Evolutionary conservation across 1,139 yeast genomes (phyloP).

Genomic region (Debaryomycetaceae sp.): DNA sequence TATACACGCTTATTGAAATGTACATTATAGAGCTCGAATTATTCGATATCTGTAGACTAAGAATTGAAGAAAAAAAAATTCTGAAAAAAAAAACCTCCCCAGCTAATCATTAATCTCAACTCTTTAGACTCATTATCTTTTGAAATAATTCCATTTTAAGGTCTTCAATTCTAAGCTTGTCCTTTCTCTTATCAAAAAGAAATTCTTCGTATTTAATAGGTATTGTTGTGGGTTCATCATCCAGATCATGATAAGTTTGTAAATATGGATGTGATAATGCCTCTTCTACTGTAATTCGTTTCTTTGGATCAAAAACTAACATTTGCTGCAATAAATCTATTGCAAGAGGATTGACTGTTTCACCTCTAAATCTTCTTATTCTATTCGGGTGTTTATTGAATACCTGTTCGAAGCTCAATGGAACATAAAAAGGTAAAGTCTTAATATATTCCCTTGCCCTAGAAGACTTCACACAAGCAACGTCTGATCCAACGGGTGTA

Average conservation of each 20-base stretch:
- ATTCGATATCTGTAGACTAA: too few relatives aligned
- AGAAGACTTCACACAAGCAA: constrained; percentile 52
- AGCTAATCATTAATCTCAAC: too few relatives aligned
- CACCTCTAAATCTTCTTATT: constrained; percentile 12
- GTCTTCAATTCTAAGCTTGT: constrained; percentile 65
- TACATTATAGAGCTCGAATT: too few relatives aligned
- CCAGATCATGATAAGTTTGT: constrained; percentile 72
- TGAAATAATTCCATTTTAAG: constrained; percentile 67
- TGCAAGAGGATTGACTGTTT: constrained; percentile 59
- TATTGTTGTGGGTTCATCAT: constrained; percentile 76
- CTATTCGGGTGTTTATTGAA: constrained; percentile 19
- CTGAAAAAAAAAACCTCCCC: too few relatives aligned
- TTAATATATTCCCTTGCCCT: constrained; percentile 62
- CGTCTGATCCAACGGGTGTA: constrained; percentile 59
- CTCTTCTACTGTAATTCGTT: constrained; percentile 74
- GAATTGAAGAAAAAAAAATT: too few relatives aligned
- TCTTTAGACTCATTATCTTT: constrained; percentile 42
- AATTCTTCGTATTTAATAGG: constrained; percentile 78
- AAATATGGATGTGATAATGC: constrained; percentile 85
- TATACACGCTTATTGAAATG: too few relatives aligned
- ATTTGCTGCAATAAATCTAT: constrained; percentile 73
- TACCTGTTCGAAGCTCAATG: constrained; percentile 10
- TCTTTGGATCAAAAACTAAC: constrained; percentile 75
- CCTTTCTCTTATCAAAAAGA: constrained; percentile 75
- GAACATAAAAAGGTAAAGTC: constrained; percentile 39